These are phyloP conservation scores for Microdochium paspali DNA, from an alignment of 2,329 filamentous ascomycete genomes.

Conservation along the genomic window DNA sequence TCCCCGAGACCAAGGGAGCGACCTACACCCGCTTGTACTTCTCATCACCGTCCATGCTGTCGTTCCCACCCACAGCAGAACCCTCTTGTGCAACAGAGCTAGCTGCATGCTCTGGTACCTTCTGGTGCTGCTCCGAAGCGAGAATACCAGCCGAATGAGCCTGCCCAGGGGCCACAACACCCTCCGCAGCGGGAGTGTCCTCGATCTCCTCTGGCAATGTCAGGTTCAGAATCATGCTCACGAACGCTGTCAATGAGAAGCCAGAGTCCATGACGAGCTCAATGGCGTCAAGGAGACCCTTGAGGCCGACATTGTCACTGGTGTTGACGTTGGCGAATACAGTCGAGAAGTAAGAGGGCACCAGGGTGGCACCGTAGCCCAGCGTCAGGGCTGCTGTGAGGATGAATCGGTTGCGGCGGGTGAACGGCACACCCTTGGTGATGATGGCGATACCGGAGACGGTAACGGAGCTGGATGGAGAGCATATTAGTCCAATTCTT, in stretches of 20 bases:
- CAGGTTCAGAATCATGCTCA: slow-evolving; percentile 67
- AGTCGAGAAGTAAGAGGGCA: slow-evolving; percentile 56
- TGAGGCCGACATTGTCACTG: slow-evolving; percentile 49
- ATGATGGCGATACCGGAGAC: slow-evolving; percentile 74
- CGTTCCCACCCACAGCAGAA: background rate
- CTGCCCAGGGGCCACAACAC: background rate
- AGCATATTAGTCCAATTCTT: too few relatives aligned
- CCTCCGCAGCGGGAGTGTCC: slow-evolving; percentile 27
- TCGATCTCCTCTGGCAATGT: slow-evolving; percentile 67
- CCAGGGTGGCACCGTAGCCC: slow-evolving; percentile 61
- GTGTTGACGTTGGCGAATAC: slow-evolving; percentile 63
- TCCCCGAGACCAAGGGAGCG: background rate
- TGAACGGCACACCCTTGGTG: slow-evolving; percentile 58
- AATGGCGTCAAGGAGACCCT: slow-evolving; percentile 69
- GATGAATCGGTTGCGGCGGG: slow-evolving; percentile 73
- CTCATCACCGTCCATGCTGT: background rate
- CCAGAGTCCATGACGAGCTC: slow-evolving; percentile 66
- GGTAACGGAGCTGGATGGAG: slow-evolving; percentile 37
- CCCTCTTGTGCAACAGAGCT: background rate
- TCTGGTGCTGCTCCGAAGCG: background rate
- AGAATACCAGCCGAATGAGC: background rate
- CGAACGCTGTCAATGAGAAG: slow-evolving; percentile 64
- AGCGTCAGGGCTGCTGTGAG: slow-evolving; percentile 65
- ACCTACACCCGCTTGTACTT: background rate
- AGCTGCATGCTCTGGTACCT: background rate